Base-by-base conservation (phyloP, 306 rosid genomes). In the Sicyos baderoa region DNA sequence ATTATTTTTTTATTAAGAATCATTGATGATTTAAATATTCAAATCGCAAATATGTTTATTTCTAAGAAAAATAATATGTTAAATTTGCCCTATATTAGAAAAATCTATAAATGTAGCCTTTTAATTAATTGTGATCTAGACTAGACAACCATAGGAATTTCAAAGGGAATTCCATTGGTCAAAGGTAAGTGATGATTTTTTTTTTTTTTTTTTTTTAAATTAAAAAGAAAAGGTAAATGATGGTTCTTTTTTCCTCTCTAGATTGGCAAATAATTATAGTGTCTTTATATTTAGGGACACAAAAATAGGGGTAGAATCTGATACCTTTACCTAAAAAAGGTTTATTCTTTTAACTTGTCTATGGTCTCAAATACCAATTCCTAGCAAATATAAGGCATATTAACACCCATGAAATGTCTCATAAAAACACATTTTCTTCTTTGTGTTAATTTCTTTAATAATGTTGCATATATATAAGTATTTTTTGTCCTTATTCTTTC, bases 101-200 rank as follows among this genome's bases (percentile, higher is more conserved):
- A 37, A 37, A 4, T 37, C 44, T 37, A 37, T 5, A 37, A 37
- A 6, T 37, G 7, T 37, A 37, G 44, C 5, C 15, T 49, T 49
- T 52, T 10, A 44, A 44, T 37, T 37, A 14, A 57, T 13, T 57
- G 17, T 61, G 25, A 35, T 35, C 14, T 35, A n/a, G 49, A 61
- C 49, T 1, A 32, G 27, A 17, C n/a, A 67, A 49, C 6, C 7
- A 15, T 45, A 17, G 21, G 40, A 67, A 67, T 14, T 48, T 67
- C 55, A 47, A 67, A 66, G 56, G 71, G 56, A 12, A 67, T 47
- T 67, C 56, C 56, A 67, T 48, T 23, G 72, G 72, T 67, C 72
- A 67, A 67, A 67, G 57, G 72, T 67, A 47, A 44, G 72, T 47
- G 72, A 49, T 23, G 55, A 4, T 37, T 37, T 0, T 37, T 37